phyloP scores from a whole-genome alignment of 345 rosid genomes.

The Noccaea caerulescens region DNA sequence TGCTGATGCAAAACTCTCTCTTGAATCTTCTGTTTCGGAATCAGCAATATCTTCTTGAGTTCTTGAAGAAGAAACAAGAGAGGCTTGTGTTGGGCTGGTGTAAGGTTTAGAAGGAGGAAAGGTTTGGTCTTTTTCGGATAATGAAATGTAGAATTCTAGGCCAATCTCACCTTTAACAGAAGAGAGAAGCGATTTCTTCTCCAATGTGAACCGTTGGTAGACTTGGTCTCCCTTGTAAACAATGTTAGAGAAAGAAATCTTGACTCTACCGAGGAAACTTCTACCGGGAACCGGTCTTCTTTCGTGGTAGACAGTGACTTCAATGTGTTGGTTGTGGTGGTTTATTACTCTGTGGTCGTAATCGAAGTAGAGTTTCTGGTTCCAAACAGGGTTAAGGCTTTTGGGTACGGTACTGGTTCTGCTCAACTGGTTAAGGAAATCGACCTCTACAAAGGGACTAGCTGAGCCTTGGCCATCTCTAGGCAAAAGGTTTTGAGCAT shows the following conservation, averaged over 20 bases:
- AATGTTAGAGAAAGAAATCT: slow-evolving; percentile 50
- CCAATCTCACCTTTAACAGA: slow-evolving; percentile 66
- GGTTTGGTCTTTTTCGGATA: slow-evolving; percentile 23
- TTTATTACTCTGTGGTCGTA: slow-evolving; percentile 33
- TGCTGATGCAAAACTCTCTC: slow-evolving; percentile 33
- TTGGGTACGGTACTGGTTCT: slow-evolving; percentile 55
- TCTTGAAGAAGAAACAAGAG: slow-evolving; percentile 9
- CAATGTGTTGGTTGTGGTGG: slow-evolving; percentile 42
- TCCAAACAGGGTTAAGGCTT: slow-evolving; percentile 56
- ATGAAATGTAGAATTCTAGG: slow-evolving; percentile 47
- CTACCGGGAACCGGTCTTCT: slow-evolving; percentile 51
- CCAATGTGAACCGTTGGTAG: slow-evolving; percentile 50
- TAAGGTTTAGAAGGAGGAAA: slow-evolving; percentile 11
- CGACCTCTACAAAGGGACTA: slow-evolving; percentile 57
- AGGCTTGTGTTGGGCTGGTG: slow-evolving; percentile 20
- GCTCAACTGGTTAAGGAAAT: slow-evolving; percentile 54
- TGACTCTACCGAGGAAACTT: slow-evolving; percentile 55
- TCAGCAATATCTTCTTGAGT: slow-evolving; percentile 37
- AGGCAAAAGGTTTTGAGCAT: slow-evolving; percentile 62
- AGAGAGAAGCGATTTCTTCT: slow-evolving; percentile 52
- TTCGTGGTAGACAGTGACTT: slow-evolving; percentile 54
- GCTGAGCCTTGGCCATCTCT: slow-evolving; percentile 62
- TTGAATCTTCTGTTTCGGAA: slow-evolving; percentile 40
- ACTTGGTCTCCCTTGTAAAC: slow-evolving; percentile 60
- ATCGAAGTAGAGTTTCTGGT: slow-evolving; percentile 58